Evolutionary conservation across 2,329 filamentous ascomycete species (phyloP).

Genomic region (Trichoderma oligosporum): DNA sequence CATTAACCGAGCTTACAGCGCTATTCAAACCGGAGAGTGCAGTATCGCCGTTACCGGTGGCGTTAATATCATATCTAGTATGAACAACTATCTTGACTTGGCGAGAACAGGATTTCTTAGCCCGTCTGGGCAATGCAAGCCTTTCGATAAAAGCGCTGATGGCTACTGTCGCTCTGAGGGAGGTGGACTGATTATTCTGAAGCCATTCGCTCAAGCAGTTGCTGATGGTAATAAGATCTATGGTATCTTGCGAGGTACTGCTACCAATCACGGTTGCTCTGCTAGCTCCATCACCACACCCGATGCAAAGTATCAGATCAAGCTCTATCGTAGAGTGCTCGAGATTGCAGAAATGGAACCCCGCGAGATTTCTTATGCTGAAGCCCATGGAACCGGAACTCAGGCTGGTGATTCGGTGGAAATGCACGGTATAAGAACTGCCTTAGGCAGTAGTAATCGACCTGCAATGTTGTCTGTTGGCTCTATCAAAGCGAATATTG

Average conservation of each 20-base stretch:
- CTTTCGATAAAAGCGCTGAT: constrained; percentile 32
- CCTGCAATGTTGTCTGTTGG: constrained; percentile 28
- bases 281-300: constrained; percentile 29
- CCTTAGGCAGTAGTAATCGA: constrained; percentile 20
- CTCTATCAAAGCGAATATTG: constrained; percentile 33
- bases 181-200: constrained; percentile 42
- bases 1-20: constrained; percentile 32
- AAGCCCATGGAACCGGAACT: constrained; percentile 48
- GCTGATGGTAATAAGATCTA: constrained; percentile 49
- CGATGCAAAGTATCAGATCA: constrained; percentile 26
- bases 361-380: constrained; percentile 33
- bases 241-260: constrained; percentile 39
- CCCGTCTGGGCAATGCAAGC: constrained; percentile 28
- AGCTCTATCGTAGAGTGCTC: constrained; percentile 28
- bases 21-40: constrained; percentile 31
- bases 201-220: constrained; percentile 45
- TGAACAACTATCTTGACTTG: constrained; percentile 25
- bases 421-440: constrained; percentile 20
- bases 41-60: constrained; percentile 37
- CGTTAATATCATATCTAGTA: constrained; percentile 35
- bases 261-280: constrained; percentile 36
- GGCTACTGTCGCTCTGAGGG: constrained; percentile 53
- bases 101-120: constrained; percentile 27
- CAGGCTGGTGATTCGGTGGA: constrained; percentile 46
- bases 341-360: constrained; percentile 26